Evolutionary conservation across 2,329 filamentous ascomycete species (phyloP), one percentile per base, ranked within the genome.

Genomic region (Nemania serpens): DNA sequence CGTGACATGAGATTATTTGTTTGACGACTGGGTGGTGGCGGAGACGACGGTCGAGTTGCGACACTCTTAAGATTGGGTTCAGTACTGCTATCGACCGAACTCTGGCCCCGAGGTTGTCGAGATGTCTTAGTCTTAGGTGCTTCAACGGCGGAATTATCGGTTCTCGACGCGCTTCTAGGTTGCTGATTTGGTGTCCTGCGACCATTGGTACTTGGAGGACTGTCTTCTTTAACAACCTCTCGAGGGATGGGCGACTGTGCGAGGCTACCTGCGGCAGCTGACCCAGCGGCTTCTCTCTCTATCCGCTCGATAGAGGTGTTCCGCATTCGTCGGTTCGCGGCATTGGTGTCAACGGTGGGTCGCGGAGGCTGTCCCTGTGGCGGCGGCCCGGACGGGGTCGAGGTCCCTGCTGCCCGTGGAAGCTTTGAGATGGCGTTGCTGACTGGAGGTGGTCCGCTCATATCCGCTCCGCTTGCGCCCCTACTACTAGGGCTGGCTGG

Each of bases 81-180:
- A 25, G 83, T 83, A 2, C 82, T 84, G 68, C 85, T 90, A 66
- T 95, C 91, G 12, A 91, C 78, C 0, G 90, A 90, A 29, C 83
- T 82, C 70, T 89, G 88, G 37, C 83, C 80, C 17, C 86, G 82
- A 45, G 81, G 81, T 64, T 85, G 84, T 45, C 85, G 82, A 11
- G 69, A 59, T 25, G 84, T 76, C 55, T 77, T 78, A 3, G 78
- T 76, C 53, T 75, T 78, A n/a, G 81, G 79, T 33, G 58, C 58
- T 11, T 76, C 73, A 22, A 67, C 22, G 13, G 73, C 71, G 11
- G 64, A 62, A 37, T 70, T 73, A 10, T 82, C 75, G 48, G 75
- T 68, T 64, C 74, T 77, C 46, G 77, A 74, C 37, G 70, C 72
- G 59, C 74, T 68, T 66, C 77, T 74, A 36, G 70, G 65, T 59